Base-by-base conservation (phyloP, 352 stramenopile genomes). In the Phytopythium aichiense region DNA sequence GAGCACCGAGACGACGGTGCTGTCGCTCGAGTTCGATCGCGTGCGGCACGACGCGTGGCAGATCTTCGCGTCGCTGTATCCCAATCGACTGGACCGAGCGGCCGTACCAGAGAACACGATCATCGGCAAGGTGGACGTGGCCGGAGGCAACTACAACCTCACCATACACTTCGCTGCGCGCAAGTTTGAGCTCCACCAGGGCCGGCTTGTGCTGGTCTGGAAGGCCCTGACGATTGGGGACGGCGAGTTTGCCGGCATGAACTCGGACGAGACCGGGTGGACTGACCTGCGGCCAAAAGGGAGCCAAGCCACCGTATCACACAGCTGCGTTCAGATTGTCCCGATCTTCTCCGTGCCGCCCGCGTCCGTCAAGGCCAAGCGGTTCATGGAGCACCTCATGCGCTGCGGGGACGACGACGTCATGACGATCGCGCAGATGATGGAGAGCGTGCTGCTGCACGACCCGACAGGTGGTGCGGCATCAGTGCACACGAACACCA, bases 191-290 rank as follows among this genome's bases (percentile, higher is more conserved):
- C 50, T 71, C 42, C 65, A 75, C n/a, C 76, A 63, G 40, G 71
- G 69, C 20, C 70, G 76, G 12, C 60, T 82, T 2, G 72, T 89
- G 45, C 72, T 89, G 22, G 77, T 84, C 20, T 89, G 77, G 77
- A 69, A 66, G 40, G 74, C 77, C 22, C 74, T 81, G 9, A 59
- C 54, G 13, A 59, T 59, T 13, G 63, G 63, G 16, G 49, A 68
- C 15, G 50, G 40, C 9, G 40, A 56, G 51, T 68, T 68, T 38
- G 22, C 16, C 0, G 64, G 61, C 16, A 46, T 74, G n/a, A 46
- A 71, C n/a, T 25, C 64, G 1, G 68, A 74, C n/a, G 64, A 72
- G 59, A 69, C 60, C 3, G 60, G 49, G 1, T 74, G 68, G 68
- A 25, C 71, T 18, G 42, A 25, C 35, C 9, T 72, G 15, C 46